Base-by-base conservation (phyloP, 305 asterid genomes). In the Fraxinus sp. region DNA sequence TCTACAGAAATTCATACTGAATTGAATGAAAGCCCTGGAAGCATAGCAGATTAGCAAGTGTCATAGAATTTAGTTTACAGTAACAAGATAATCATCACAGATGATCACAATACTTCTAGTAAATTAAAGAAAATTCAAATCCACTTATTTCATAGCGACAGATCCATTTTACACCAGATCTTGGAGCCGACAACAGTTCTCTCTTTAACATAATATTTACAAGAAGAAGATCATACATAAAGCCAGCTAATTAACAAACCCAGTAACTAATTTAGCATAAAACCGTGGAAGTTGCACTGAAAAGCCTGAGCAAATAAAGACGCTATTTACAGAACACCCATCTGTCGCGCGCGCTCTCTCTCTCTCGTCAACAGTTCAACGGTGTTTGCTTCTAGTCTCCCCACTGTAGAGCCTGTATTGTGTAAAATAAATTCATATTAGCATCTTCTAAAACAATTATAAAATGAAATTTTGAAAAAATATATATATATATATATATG, bases 361-460 rank as follows among this genome's bases (percentile, higher is more conserved):
- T 44, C 35, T 20, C n/a, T 10, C 14, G 14, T n/a, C 74, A 68
- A 10, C 5, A 76, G 82, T 81, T 92, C 90, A 88, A 52, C 91
- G 93, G 77, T 93, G 95, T 84, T 91, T 89, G 94, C 97, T 92
- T 87, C 93, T 90, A 16, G 93, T 89, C 70, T 95, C 95, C 76
- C 94, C 98, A 82, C 95, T 91, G 91, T 95, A 95, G 49, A 95
- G 90, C 98, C 98, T 95, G 92, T 80, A 75, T 39, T 2, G 28
- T 5, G 0, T n/a, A 18, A 57, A 57, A 57, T 5, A 18, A 57
- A 55, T n/a, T 55, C 66, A 55, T n/a, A 10, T 55, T 6, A 55
- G 66, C 26, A 55, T n/a, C 66, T n/a, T 55, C 26, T n/a, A 6
- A 0, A 46, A 13, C 1, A 13, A 13, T 4, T 36, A 13, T 13